These are phyloP conservation scores for Limtongia smithiae DNA, from an alignment of 805 yeast species.

Conservation along the genomic window DNA sequence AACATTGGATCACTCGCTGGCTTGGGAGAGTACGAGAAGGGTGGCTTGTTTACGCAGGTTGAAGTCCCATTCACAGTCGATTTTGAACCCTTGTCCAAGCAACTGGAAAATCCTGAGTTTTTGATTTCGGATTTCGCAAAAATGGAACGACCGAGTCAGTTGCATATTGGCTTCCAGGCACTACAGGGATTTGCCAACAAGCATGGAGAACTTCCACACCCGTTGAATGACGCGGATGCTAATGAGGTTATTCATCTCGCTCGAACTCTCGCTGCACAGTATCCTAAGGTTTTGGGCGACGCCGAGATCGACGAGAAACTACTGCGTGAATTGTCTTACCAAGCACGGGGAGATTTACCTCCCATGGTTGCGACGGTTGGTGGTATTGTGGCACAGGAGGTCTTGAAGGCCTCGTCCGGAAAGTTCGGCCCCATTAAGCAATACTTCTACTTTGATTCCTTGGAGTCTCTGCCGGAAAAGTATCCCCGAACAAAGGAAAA, in stretches of 20 bases:
- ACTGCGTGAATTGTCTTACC: conserved; percentile 70
- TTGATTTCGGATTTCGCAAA: conserved; percentile 86
- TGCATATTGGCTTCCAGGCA: conserved; percentile 90
- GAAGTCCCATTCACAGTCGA: conserved; percentile 67
- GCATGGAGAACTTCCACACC: conserved; percentile 70
- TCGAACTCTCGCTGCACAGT: conserved; percentile 55
- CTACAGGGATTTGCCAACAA: conserved; percentile 65
- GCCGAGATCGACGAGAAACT: conserved; percentile 61
- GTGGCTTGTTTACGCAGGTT: conserved; percentile 91
- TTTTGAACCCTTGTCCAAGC: conserved; percentile 63
- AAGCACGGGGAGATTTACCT: conserved; percentile 88
- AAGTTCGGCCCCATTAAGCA: conserved; percentile 93
- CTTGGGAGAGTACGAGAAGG: conserved; percentile 66
- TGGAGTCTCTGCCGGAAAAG: conserved; percentile 76
- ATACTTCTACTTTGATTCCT: conserved; percentile 87
- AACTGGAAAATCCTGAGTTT: conserved; percentile 73
- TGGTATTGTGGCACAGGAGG: conserved; percentile 95
- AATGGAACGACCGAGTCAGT: conserved; percentile 85
- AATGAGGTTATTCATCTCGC: conserved; percentile 58
- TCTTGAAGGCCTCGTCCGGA: conserved; percentile 89
- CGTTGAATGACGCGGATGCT: conserved; percentile 73
- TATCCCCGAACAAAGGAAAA: conserved; percentile 57
- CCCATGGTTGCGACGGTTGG: conserved; percentile 87
- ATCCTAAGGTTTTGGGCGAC: conserved; percentile 52
- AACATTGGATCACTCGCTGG: conserved; percentile 55